These are phyloP conservation scores for Pyracantha coccinea DNA, from an alignment of 331 rosid genomes.

Conservation along the genomic window DNA sequence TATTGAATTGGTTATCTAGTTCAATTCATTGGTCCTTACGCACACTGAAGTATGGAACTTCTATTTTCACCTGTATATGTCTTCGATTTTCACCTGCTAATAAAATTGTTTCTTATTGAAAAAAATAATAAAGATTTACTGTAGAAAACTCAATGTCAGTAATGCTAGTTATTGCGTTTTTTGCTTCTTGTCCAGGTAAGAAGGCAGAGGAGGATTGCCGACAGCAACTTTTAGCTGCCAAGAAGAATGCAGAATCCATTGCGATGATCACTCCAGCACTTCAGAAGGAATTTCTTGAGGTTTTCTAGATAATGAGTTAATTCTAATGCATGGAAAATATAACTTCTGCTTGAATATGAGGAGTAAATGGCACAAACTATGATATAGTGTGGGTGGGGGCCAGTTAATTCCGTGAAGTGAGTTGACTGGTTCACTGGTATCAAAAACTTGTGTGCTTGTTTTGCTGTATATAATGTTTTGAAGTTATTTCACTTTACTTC, in stretches of 20 bases:
- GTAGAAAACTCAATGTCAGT: neutral
- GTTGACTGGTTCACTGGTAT: neutral
- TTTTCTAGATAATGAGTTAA: slow-evolving; percentile 22
- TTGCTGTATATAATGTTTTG: neutral
- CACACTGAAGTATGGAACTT: neutral
- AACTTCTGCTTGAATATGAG: neutral
- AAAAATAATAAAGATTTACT: neutral
- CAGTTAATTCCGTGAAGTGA: neutral
- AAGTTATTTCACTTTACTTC: neutral
- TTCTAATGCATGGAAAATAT: neutral
- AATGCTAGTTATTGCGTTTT: neutral
- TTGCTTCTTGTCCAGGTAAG: slow-evolving; percentile 45
- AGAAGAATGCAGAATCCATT: slow-evolving; percentile 66
- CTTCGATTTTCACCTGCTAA: neutral
- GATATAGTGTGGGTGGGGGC: neutral
- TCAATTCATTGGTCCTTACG: neutral
- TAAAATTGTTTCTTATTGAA: neutral
- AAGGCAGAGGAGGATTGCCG: slow-evolving; percentile 44
- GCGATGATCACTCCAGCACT: slow-evolving; percentile 66
- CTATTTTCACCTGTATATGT: neutral
- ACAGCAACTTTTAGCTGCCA: slow-evolving; percentile 43
- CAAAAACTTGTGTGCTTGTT: neutral
- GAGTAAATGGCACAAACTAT: too few species aligned
- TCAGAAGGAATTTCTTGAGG: slow-evolving; percentile 82
- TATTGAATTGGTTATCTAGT: neutral